Base-by-base conservation (phyloP, 2,329 filamentous ascomycete species). In the Sarocladiaceae sp. region DNA sequence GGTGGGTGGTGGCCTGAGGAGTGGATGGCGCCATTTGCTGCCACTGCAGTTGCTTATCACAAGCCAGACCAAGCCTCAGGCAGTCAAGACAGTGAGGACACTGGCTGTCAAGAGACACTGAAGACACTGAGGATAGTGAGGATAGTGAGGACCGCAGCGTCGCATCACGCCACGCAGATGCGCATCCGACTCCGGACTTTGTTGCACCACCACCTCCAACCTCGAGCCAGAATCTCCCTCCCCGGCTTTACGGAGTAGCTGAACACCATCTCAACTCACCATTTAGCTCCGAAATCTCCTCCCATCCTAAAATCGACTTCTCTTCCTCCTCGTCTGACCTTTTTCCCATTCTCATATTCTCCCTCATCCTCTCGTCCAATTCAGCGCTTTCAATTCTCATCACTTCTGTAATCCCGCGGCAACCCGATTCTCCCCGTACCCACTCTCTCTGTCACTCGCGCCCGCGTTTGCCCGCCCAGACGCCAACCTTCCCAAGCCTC, bases 141-240 rank as follows among this genome's bases (percentile, higher is more conserved):
- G n/a, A n/a, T n/a, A n/a, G n/a, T n/a, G n/a, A n/a, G n/a, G n/a
- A n/a, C n/a, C n/a, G n/a, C n/a, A n/a, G n/a, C n/a, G 33, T 35
- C 29, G 37, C 37, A 41, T 16, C 37, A 41, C 37, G 23, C 37
- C 37, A 41, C 24, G 37, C 37, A n/a, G n/a, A n/a, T 24, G 23
- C 20, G 23, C 37, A 18, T 41, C 37, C 37, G 37, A 41, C 37
- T 41, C 37, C 37, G 37, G 37, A 41, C 37, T n/a, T n/a, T n/a
- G n/a, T n/a, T n/a, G n/a, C 37, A 41, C 37, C 37, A 41, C 37
- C 37, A 41, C 37, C 37, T 27, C 19, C 37, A 41, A 7, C 7
- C 26, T 13, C 7, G 26, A 29, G 13, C 7, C 26, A 13, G 26
- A 7, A 29, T 13, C 26, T 9, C 26, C 26, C n/a, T n/a, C n/a